Percentiles rank a stretch among this genome's conserved stretches.
Evolutionary conservation across 768 basidiomycete species (phyloP).

Genomic region (Baorangia bicolor): DNA sequence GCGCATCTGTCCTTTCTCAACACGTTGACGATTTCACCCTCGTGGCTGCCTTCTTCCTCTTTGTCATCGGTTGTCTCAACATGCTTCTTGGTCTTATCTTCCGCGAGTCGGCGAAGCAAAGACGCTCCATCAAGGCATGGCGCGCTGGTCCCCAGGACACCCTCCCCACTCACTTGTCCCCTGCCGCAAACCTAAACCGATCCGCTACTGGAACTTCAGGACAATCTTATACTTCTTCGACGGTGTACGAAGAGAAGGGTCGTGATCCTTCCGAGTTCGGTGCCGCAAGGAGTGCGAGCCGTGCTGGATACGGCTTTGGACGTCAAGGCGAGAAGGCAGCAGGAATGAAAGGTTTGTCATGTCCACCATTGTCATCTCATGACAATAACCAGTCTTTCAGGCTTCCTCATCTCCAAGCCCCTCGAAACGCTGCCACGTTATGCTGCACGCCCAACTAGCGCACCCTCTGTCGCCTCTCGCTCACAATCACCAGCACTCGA

Average conservation of each 20-base stretch:
- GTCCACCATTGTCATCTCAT: not conserved
- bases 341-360: conserved; percentile 48
- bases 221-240: conserved; percentile 28
- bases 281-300: conserved; percentile 26
- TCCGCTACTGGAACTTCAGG: conserved; percentile 23
- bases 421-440: conserved; percentile 63
- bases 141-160: conserved; percentile 48
- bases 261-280: conserved; percentile 22
- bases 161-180: conserved; percentile 46
- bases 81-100: conserved; percentile 75
- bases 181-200: conserved; percentile 24
- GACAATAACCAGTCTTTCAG: conserved; percentile 25
- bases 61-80: conserved; percentile 88
- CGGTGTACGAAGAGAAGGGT: conserved; percentile 31
- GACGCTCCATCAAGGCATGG: conserved; percentile 67
- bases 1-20: conserved; percentile 71
- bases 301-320: conserved; percentile 73
- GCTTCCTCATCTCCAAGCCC: conserved; percentile 60
- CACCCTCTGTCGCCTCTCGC: conserved; percentile 19
- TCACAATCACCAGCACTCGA: conserved; percentile 21
- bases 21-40: conserved; percentile 86
- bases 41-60: conserved; percentile 89
- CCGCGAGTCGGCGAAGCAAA: conserved; percentile 58
- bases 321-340: conserved; percentile 76
- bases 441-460: conserved; percentile 38